Evolutionary conservation across 192 early-diverging fungal species (phyloP), one percentile per base, ranked within the genome.

Genomic region (Backusella psychrophila): DNA sequence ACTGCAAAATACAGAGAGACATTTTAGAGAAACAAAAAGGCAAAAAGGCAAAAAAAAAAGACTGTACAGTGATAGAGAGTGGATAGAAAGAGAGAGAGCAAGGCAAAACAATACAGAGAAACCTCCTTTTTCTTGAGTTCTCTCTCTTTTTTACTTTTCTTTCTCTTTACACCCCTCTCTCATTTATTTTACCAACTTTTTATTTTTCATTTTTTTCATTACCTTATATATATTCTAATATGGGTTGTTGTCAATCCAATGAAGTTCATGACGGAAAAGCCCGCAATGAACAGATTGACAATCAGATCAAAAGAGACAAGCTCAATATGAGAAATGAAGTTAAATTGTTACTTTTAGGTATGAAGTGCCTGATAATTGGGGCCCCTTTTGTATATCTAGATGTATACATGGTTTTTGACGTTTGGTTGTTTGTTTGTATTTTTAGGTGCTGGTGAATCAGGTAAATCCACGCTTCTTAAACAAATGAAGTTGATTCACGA

Each of bases 401-500:
- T 56, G 9, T 23, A 8, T 53, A 53, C 0, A 53, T 11, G 11
- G 9, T 11, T 39, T 39, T 39, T 39, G 38, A 12, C 38, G 38
- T 11, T 11, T 33, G 31, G 31, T 39, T 39, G 9, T 11, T 38
- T 38, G 38, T 38, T 38, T 38, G 38, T 39, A 39, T 39, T 68
- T 59, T 53, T 75, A 94, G 94, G 94, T 81, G 95, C 97, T 52
- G 96, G 96, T 80, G 97, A 99, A 85, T 97, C 96, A 6, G 97
- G 97, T 66, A 99, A 99, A 86, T 94, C 92, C 52, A 99, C 97
- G 15, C 96, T 99, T 82, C 87, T 99, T 67, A 99, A 99, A 81
- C 97, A 99, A 83, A 97, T 99, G 96, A 96, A 95, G 81, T 88
- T 99, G 46, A 98, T 99, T 80, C 96, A 99, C 82, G 96, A 95